Evolutionary conservation across 179 eudicot genomes (phyloP).

Genomic region (Heliamphora pulchella): DNA sequence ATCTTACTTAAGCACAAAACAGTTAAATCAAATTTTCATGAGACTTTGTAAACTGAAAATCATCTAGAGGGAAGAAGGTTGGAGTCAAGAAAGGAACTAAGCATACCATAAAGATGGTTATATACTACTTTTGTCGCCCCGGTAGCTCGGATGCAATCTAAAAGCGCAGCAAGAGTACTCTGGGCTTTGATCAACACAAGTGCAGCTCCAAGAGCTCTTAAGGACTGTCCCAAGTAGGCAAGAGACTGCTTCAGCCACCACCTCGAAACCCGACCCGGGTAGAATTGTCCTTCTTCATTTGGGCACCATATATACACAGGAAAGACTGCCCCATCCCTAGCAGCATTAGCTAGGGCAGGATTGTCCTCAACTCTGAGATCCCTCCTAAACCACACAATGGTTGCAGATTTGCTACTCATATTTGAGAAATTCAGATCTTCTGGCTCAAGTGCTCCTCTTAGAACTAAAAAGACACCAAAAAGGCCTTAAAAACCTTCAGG

Average conservation of each 20-base stretch:
- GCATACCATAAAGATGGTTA: conserved; percentile 88
- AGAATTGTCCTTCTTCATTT: conserved; percentile 85
- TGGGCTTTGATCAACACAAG: conserved; percentile 61
- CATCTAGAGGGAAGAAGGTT: neutral
- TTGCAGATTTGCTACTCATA: conserved; percentile 53
- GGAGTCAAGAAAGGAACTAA: conserved; percentile 7
- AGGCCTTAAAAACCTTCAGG: neutral
- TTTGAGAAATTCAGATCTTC: conserved; percentile 11
- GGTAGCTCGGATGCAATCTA: conserved; percentile 55
- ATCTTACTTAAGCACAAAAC: neutral
- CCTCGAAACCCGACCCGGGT: conserved; percentile 90
- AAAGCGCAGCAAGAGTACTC: conserved; percentile 66
- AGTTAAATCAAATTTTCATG: neutral
- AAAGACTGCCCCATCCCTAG: conserved; percentile 67
- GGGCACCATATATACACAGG: conserved; percentile 96
- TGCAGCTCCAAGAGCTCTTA: conserved; percentile 73
- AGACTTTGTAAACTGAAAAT: neutral
- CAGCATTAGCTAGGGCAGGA: conserved; percentile 87
- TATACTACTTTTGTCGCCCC: conserved; percentile 82
- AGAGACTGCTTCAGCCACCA: conserved; percentile 98
- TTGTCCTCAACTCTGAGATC: conserved; percentile 94
- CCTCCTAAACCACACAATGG: conserved; percentile 94
- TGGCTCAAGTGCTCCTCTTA: conserved; percentile 3
- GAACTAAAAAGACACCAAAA: neutral
- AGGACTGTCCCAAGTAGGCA: conserved; percentile 55